phyloP scores from a whole-genome alignment of 495 filamentous ascomycete genomes.

The Talaromyces wortmannii region DNA sequence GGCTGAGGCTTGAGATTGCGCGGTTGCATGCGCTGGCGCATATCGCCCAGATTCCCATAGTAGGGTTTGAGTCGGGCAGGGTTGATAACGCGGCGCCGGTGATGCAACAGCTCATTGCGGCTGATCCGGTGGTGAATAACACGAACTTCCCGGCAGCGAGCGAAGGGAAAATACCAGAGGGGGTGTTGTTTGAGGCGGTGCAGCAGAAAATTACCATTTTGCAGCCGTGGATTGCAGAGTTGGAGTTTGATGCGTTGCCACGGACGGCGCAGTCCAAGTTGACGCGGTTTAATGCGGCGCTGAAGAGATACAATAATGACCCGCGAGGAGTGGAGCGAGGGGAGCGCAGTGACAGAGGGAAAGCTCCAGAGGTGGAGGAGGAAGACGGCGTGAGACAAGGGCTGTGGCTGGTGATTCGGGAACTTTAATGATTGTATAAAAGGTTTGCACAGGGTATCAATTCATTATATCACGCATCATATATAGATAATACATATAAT shows the following conservation, averaged over 20 bases:
- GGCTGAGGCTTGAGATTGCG: constrained; percentile 17
- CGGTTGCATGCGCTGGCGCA: constrained; percentile 19
- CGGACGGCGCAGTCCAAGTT: constrained; percentile 18
- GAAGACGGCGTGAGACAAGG: neutral
- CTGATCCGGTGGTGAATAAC: too few species aligned
- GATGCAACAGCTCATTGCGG: constrained; percentile 8
- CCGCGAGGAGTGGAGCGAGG: neutral
- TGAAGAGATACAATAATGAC: constrained; percentile 16
- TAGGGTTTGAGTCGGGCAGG: constrained; percentile 16
- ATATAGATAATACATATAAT: too few species aligned
- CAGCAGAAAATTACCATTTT: constrained; percentile 7
- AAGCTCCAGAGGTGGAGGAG: neutral
- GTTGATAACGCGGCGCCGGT: constrained; percentile 11
- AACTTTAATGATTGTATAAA: neutral
- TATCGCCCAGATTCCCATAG: constrained; percentile 16
- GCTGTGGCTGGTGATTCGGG: constrained; percentile 2
- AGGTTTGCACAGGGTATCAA: too few species aligned
- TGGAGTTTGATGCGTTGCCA: constrained; percentile 17
- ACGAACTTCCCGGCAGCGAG: neutral
- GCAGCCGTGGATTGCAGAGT: constrained; percentile 20
- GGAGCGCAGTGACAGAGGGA: neutral
- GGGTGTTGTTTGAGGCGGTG: constrained; percentile 11
- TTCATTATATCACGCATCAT: too few species aligned
- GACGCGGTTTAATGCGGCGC: constrained; percentile 17
- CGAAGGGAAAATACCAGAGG: neutral